Conservation (phyloP, 148 eudicot species). For the Amaranthus cruentus region DNA sequence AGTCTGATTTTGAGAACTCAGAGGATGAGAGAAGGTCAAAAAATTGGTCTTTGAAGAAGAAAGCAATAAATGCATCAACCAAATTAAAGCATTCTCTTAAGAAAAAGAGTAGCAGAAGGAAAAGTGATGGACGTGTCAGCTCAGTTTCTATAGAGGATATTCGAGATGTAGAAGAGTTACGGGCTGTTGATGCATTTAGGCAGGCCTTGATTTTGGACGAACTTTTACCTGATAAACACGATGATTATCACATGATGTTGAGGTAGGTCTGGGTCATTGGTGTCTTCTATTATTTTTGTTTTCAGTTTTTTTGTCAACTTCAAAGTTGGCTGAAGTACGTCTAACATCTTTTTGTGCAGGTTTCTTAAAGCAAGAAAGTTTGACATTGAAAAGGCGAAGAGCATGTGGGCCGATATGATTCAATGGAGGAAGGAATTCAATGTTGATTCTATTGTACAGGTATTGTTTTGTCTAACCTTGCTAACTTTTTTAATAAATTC, state of each 20-base stretch:
- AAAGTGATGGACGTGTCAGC: constrained; percentile 87
- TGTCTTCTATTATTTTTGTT: constrained; percentile 4
- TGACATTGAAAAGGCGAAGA: constrained; percentile 65
- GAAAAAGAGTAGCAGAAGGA: constrained; percentile 81
- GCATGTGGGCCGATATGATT: constrained; percentile 77
- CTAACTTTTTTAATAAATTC: background rate
- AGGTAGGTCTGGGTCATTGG: constrained; percentile 30
- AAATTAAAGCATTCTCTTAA: constrained; percentile 82
- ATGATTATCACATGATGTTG: constrained; percentile 75
- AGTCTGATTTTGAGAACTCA: constrained; percentile 85
- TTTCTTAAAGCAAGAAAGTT: constrained; percentile 73
- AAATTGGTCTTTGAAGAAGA: constrained; percentile 80
- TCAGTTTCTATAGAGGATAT: constrained; percentile 92
- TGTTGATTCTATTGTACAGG: constrained; percentile 50
- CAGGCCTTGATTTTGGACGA: constrained; percentile 61
- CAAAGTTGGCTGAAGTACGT: background rate
- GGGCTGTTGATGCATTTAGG: constrained; percentile 62
- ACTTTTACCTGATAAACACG: constrained; percentile 52
- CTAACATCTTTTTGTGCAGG: constrained; percentile 25
- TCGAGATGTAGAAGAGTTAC: constrained; percentile 79
- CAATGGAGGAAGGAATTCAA: constrained; percentile 74
- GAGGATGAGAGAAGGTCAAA: constrained; percentile 93
- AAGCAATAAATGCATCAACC: constrained; percentile 85
- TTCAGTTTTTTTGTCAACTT: background rate
- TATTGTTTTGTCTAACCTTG: constrained; percentile 9